Percentiles rank a stretch among this genome's conserved stretches.
Evolutionary conservation across 106 monocot species (phyloP).

Genomic region (Triglochin maritima): DNA sequence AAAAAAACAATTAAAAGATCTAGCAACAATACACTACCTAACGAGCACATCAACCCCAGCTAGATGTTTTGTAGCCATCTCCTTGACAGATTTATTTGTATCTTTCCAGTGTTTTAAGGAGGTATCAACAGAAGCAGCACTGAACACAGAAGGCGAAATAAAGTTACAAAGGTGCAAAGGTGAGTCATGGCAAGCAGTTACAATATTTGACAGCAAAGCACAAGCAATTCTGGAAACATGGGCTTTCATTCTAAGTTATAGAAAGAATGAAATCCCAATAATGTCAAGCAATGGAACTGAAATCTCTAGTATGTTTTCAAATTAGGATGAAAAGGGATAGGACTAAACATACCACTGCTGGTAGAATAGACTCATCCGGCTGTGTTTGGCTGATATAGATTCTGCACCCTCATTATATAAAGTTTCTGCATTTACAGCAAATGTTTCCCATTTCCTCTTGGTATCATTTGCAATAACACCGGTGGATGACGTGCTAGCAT

Average conservation of each 20-base stretch:
- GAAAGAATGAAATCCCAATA: no score
- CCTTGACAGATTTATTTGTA: conserved; percentile 26
- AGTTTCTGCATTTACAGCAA: conserved; percentile 37
- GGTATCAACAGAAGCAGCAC: conserved; percentile 39
- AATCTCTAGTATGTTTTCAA: no score
- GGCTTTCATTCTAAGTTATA: no score
- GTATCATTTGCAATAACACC: conserved; percentile 37
- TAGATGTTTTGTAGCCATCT: conserved; percentile 43
- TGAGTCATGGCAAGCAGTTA: neutral
- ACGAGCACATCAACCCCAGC: conserved; percentile 42
- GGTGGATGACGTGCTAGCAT: conserved; percentile 29
- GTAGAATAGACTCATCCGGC: conserved; percentile 55
- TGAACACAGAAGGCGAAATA: conserved; percentile 12
- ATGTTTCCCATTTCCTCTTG: conserved; percentile 85
- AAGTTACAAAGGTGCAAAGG: neutral
- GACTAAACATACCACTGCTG: conserved; percentile 42
- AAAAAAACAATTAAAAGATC: neutral
- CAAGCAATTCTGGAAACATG: no score
- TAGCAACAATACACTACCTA: conserved; percentile 24
- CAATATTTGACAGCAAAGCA: no score
- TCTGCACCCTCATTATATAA: conserved; percentile 42
- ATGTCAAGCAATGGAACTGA: no score
- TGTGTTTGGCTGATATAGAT: conserved; percentile 69
- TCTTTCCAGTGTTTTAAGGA: conserved; percentile 70
- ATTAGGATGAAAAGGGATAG: neutral